Evolutionary conservation across 768 basidiomycete species (phyloP).

Genomic region (Sarcodon sp.): DNA sequence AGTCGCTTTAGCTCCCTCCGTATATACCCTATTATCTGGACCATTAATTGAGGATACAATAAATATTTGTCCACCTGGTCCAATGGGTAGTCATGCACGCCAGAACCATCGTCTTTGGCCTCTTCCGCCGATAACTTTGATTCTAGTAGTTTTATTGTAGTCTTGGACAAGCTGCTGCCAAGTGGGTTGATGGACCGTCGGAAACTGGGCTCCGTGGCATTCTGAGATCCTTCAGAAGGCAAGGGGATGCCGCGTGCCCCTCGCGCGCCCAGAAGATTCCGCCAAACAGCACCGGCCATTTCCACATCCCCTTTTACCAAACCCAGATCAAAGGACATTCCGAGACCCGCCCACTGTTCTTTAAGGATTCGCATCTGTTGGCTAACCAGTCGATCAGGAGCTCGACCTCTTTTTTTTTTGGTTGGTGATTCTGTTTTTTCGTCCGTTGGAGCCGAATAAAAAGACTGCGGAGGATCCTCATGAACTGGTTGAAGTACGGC

Average conservation of each 20-base stretch:
- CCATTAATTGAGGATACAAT: constrained; percentile 63
- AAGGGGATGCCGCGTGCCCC: constrained; percentile 60
- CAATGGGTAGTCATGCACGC: constrained; percentile 58
- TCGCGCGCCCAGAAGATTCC: constrained; percentile 78
- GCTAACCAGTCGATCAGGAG: constrained; percentile 68
- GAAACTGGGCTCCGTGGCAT: constrained; percentile 21
- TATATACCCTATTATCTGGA: constrained; percentile 52
- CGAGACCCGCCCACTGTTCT: constrained; percentile 83
- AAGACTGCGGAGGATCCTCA: constrained; percentile 14
- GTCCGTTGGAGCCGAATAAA: constrained; percentile 11
- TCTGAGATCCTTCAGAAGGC: constrained; percentile 13
- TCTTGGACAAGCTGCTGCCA: constrained; percentile 32
- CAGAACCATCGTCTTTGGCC: constrained; percentile 48
- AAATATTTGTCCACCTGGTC: constrained; percentile 56
- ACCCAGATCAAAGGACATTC: constrained; percentile 67
- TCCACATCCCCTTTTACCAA: constrained; percentile 68
- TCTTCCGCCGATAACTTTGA: constrained; percentile 43
- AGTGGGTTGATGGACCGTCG: constrained; percentile 60
- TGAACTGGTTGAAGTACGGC: constrained; percentile 29
- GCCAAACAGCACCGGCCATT: constrained; percentile 81
- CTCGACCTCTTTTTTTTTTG: constrained; percentile 23
- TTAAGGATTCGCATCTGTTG: constrained; percentile 87
- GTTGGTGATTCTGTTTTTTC: constrained; percentile 3
- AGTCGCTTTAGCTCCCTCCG: constrained; percentile 62
- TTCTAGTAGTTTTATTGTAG: not conserved